Conservation (phyloP, 495 filamentous ascomycete species). For the Annulohypoxylon maeteangense region DNA sequence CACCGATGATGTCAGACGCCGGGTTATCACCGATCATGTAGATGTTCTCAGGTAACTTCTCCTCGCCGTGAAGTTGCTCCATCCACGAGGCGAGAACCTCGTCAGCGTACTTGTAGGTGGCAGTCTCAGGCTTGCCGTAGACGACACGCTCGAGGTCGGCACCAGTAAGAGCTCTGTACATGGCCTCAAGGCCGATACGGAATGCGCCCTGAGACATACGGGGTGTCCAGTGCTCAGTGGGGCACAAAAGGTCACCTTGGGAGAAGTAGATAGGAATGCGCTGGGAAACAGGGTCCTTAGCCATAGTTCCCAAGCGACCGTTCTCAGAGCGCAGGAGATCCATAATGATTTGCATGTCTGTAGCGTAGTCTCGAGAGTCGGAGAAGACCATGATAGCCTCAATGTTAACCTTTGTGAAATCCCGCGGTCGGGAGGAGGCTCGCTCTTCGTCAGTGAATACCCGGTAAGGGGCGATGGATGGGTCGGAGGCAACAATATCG, state of each 20-base stretch:
- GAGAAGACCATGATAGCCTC: constrained; percentile 86
- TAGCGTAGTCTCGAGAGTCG: constrained; percentile 84
- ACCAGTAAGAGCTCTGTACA: constrained; percentile 80
- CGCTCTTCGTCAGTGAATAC: constrained; percentile 69
- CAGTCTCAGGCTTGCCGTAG: constrained; percentile 83
- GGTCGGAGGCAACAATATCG: constrained; percentile 72
- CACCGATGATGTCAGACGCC: constrained; percentile 79
- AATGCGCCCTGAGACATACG: constrained; percentile 81
- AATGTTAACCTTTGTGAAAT: constrained; percentile 76
- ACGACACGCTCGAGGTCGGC: constrained; percentile 83
- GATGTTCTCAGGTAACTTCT: constrained; percentile 74
- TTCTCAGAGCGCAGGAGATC: constrained; percentile 81
- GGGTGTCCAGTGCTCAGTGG: constrained; percentile 78
- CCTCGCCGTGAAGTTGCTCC: constrained; percentile 78
- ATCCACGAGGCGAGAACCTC: constrained; percentile 80
- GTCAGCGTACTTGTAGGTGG: constrained; percentile 84
- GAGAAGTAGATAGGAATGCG: constrained; percentile 83
- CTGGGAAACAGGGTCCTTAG: constrained; percentile 71
- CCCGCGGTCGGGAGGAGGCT: constrained; percentile 66
- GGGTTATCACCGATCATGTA: constrained; percentile 90
- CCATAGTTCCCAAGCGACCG: constrained; percentile 72
- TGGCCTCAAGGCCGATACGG: constrained; percentile 79
- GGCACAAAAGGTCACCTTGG: constrained; percentile 78
- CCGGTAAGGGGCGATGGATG: constrained; percentile 70
- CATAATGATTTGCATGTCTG: constrained; percentile 86